Base-by-base conservation (phyloP, 371 early-diverging fungal species). In the Rhizopus sp. region DNA sequence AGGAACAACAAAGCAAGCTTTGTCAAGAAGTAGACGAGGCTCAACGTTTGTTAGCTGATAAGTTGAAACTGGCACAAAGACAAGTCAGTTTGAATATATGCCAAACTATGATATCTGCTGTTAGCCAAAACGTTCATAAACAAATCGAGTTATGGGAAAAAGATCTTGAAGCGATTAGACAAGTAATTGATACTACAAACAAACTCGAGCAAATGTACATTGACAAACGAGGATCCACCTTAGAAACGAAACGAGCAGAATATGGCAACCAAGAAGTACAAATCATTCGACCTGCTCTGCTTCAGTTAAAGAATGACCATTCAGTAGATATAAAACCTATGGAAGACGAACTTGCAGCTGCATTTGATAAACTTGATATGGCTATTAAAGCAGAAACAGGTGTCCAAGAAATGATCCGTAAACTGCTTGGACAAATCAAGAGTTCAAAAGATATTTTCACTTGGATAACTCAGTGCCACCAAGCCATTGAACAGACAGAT, bases 401-500 rank as follows among this genome's bases (percentile, higher is more conserved):
- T 8, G 8, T 46, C 4, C 29, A 59, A 31, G 75, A 77, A 37
- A 30, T 62, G 15, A 55, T 71, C 15, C 60, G 68, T 9, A 63
- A 60, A 9, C 54, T 70, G 3, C 13, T 69, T 31, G 66, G 65
- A 3, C 75, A 75, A 55, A 58, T 53, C 9, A 75, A 77, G 48
- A 59, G 61, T 45, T 69, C 66, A 10, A 57, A 65, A 1, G 60
- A 61, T 12, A 77, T 80, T 37, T 48, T 34, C 7, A 33, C 55
- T 3, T 80, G 80, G 80, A 50, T 77, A 15, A 41, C 31, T 6
- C 63, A 64, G 13, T 77, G 77, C 40, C 60, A 65, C 9, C 34
- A 50, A 29, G 77, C 77, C 2, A 63, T 70, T 33, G 46, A 55
- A 10, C 54, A 39, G n/a, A 23, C 69, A 41, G 17, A 60, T 63